A percentile compares a stretch with the other conserved stretches of the same genome.
Evolutionary conservation across 2,329 filamentous ascomycete species (phyloP).

Genomic region (Epichloe amarillans): DNA sequence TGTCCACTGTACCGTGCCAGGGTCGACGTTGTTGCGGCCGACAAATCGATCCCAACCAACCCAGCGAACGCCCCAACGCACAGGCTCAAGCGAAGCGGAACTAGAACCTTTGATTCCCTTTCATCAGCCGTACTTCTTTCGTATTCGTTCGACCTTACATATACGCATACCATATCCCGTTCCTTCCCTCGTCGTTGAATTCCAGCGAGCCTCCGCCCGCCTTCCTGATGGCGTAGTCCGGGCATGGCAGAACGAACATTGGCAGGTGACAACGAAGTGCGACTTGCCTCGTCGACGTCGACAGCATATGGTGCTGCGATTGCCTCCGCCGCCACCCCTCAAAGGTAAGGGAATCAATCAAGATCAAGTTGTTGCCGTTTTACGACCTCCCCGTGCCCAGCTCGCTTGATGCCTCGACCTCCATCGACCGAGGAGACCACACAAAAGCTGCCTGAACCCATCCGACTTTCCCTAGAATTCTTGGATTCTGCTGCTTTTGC

Average conservation of each 20-base stretch:
- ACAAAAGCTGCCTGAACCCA: not conserved
- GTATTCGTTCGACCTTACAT: not conserved
- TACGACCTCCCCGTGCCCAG: not conserved
- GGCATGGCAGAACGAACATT: constrained; percentile 52
- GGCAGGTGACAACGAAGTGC: constrained; percentile 42
- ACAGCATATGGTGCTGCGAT: constrained; percentile 17
- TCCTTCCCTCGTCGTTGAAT: constrained; percentile 7
- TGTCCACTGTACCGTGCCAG: not conserved
- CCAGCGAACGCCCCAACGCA: constrained; percentile 2
- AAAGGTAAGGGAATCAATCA: constrained; percentile 11
- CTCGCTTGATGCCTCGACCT: not conserved
- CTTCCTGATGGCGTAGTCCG: constrained; percentile 51
- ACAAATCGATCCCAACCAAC: constrained; percentile 1
- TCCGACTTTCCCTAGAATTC: not conserved
- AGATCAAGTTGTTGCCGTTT: not conserved
- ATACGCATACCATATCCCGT: not conserved
- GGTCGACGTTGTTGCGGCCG: not conserved
- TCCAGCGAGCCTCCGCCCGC: constrained; percentile 19
- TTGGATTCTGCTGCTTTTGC: not conserved
- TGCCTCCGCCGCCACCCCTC: constrained; percentile 13
- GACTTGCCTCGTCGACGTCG: constrained; percentile 31
- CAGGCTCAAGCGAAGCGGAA: not conserved
- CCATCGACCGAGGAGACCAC: not conserved
- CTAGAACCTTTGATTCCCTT: not conserved
- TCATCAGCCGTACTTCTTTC: not conserved